Conservation (phyloP, 139 green algal genomes). For the Chlamydomonas sphaeroides region DNA sequence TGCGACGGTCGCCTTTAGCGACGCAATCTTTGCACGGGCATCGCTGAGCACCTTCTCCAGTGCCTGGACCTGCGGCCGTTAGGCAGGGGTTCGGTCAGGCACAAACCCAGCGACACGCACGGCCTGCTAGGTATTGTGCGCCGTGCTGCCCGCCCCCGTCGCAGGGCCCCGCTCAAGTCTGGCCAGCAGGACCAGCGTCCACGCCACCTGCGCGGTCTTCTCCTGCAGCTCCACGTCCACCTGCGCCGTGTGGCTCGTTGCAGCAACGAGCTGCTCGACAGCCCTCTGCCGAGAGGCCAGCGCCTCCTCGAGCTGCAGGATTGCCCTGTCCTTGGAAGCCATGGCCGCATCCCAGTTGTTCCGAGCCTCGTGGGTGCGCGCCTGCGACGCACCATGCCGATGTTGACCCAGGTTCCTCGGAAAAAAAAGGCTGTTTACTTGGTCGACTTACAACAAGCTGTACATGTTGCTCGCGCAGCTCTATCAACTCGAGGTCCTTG, state of each 20-base stretch:
- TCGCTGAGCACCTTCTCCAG: conserved; percentile 66
- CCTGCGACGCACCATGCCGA: too few species aligned
- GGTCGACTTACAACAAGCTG: conserved; percentile 65
- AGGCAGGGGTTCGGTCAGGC: too few species aligned
- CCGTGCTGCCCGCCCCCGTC: too few species aligned
- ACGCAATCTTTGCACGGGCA: conserved; percentile 45
- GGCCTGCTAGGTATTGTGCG: too few species aligned
- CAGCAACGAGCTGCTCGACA: conserved; percentile 47
- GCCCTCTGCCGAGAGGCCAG: conserved; percentile 58
- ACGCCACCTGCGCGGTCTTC: conserved; percentile 24
- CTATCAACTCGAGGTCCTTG: conserved; percentile 69
- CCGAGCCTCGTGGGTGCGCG: conserved; percentile 67
- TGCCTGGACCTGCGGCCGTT: conserved; percentile 59
- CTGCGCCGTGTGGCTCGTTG: conserved; percentile 20
- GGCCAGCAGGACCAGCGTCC: too few species aligned
- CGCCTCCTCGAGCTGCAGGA: conserved; percentile 74
- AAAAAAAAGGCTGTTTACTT: background rate
- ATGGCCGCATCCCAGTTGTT: conserved; percentile 77
- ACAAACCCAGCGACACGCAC: too few species aligned
- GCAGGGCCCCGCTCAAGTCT: too few species aligned
- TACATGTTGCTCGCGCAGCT: conserved; percentile 75
- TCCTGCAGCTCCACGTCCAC: conserved; percentile 33
- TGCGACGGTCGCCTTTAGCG: background rate
- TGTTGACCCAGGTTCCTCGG: background rate
- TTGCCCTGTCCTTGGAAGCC: conserved; percentile 71